Conservation (phyloP, 768 basidiomycete genomes). For the Suillus subaureus region DNA sequence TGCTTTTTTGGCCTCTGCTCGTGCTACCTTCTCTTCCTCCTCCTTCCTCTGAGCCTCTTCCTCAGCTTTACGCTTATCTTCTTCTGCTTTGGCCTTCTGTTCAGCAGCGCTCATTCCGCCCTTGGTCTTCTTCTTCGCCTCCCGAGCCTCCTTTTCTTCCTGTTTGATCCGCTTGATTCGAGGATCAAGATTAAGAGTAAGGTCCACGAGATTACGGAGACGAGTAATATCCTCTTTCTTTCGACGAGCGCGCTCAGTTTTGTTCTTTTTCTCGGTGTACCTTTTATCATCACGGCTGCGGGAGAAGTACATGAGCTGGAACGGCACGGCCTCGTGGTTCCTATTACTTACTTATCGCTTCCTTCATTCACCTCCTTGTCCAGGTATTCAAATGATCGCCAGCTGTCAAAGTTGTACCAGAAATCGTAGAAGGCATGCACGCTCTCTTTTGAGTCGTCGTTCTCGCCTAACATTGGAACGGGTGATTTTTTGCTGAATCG, state of each 20-base stretch:
- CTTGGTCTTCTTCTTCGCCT: conserved; percentile 81
- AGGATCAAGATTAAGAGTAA: conserved; percentile 82
- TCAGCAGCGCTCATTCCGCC: conserved; percentile 43
- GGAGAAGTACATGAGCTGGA: conserved; percentile 15
- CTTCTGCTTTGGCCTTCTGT: conserved; percentile 53
- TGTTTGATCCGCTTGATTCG: conserved; percentile 97
- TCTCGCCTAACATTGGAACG: conserved; percentile 76
- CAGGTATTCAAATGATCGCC: conserved; percentile 96
- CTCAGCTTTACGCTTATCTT: conserved; percentile 64
- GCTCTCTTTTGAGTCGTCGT: conserved; percentile 72
- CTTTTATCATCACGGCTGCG: conserved; percentile 95
- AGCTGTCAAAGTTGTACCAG: conserved; percentile 99
- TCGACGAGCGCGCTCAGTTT: conserved; percentile 89
- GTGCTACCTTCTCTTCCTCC: conserved; percentile 76
- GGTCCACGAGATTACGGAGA: conserved; percentile 83
- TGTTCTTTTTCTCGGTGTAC: conserved; percentile 99
- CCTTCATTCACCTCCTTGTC: conserved; percentile 99
- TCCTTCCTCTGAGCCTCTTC: conserved; percentile 78
- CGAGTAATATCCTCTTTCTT: conserved; percentile 98
- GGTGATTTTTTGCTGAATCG: conserved; percentile 88
- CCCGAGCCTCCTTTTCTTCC: conserved; percentile 92
- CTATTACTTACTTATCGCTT: conserved; percentile 74
- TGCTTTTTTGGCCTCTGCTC: conserved; percentile 80
- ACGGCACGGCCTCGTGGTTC: neutral
- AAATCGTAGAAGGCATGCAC: conserved; percentile 97